phyloP scores from a whole-genome alignment of 352 stramenopile species.

The Pythium insidiosum region DNA sequence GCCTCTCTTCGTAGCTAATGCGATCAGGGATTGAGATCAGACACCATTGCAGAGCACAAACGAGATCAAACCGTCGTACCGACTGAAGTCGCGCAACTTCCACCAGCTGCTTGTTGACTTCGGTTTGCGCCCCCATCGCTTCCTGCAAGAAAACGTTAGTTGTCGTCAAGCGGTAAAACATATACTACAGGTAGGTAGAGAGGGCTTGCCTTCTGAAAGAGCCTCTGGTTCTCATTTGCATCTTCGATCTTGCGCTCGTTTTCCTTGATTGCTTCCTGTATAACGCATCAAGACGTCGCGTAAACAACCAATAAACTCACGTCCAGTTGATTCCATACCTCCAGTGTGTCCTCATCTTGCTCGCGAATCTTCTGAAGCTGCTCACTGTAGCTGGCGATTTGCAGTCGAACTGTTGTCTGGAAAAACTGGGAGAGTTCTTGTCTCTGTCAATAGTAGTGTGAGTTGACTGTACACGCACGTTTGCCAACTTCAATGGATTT shows the following conservation, averaged over 20 bases:
- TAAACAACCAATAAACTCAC: background rate
- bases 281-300: background rate
- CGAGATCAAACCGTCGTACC: slow-evolving; percentile 14
- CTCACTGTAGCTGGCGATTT: slow-evolving; percentile 42
- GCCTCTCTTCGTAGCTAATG: slow-evolving; percentile 64
- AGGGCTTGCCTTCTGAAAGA: slow-evolving; percentile 53
- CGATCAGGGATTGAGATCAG: background rate
- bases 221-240: slow-evolving; percentile 42
- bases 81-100: slow-evolving; percentile 57
- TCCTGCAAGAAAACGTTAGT: slow-evolving; percentile 12
- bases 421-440: slow-evolving; percentile 59
- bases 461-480: background rate
- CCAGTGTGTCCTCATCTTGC: slow-evolving; percentile 26
- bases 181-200: too few species aligned
- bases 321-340: slow-evolving; percentile 2
- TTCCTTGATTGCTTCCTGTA: slow-evolving; percentile 38
- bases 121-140: slow-evolving; percentile 38
- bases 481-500: too few species aligned
- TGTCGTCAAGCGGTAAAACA: background rate
- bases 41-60: background rate
- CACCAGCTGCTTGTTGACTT: slow-evolving; percentile 58
- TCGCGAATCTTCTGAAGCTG: slow-evolving; percentile 59
- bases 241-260: slow-evolving; percentile 47
- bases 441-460: slow-evolving; percentile 21
- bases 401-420: slow-evolving; percentile 38